These are phyloP conservation scores for Kodamaea sp. DNA, from an alignment of 1,139 yeast species.

Conservation along the genomic window DNA sequence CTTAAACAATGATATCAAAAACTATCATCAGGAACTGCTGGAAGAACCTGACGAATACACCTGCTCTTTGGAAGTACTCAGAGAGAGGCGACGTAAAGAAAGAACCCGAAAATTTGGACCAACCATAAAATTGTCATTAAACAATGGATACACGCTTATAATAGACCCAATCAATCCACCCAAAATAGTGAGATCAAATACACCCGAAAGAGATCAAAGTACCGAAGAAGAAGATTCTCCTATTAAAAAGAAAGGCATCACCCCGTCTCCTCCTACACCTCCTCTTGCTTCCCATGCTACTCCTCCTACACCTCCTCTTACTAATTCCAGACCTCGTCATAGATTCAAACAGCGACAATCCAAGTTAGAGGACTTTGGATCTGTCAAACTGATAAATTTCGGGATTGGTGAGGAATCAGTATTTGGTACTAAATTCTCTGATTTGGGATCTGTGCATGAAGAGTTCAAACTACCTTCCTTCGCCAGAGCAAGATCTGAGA, in stretches of 20 bases:
- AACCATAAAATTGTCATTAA: constrained; percentile 25
- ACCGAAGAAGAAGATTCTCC: no score
- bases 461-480: constrained; percentile 9
- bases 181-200: constrained; percentile 13
- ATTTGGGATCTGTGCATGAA: constrained; percentile 2
- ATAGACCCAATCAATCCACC: constrained; percentile 37
- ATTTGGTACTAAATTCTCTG: constrained; percentile 8
- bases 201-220: background rate
- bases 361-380: no score
- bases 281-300: no score
- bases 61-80: constrained; percentile 21
- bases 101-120: constrained; percentile 25
- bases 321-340: no score
- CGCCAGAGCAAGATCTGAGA: background rate
- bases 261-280: no score
- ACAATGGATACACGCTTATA: constrained; percentile 30
- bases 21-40: constrained; percentile 13
- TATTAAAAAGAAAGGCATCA: no score
- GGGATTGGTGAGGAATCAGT: constrained; percentile 1
- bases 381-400: no score
- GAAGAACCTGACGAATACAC: constrained; percentile 22
- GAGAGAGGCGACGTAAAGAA: constrained; percentile 21
- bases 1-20: constrained; percentile 29
- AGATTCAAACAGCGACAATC: no score
- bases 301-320: no score